Evolutionary conservation across 495 filamentous ascomycete genomes (phyloP).

Genomic region (Aspergillus olivimuriae): DNA sequence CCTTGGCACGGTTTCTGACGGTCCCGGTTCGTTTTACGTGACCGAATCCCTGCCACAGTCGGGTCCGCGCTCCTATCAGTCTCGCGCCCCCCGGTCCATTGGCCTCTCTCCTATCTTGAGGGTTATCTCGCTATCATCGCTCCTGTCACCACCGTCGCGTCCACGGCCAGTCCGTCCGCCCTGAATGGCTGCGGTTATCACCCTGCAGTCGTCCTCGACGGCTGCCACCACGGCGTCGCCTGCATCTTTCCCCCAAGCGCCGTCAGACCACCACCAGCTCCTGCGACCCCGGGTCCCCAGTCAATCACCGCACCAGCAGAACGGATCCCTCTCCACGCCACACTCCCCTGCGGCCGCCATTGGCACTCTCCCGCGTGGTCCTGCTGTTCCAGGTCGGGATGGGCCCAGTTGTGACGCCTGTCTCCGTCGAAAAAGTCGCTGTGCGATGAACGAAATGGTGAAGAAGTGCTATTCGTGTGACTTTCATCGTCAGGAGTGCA

Average conservation of each 20-base stretch:
- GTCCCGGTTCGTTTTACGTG: slow-evolving; percentile 16
- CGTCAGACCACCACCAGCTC: slow-evolving; percentile 19
- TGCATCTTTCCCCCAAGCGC: slow-evolving; percentile 22
- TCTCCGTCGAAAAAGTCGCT: slow-evolving; percentile 76
- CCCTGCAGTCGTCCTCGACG: slow-evolving; percentile 37
- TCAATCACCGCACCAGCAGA: slow-evolving; percentile 5
- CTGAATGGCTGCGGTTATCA: slow-evolving; percentile 41
- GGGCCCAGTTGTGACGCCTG: slow-evolving; percentile 70
- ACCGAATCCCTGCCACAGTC: slow-evolving; percentile 10
- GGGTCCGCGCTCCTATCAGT: slow-evolving; percentile 11
- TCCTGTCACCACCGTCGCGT: slow-evolving; percentile 1
- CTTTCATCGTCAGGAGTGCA: slow-evolving; percentile 50
- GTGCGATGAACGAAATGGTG: slow-evolving; percentile 68
- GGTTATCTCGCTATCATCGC: background rate
- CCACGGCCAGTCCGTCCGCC: too few relatives aligned
- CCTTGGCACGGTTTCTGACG: slow-evolving; percentile 10
- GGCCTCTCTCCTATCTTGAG: slow-evolving; percentile 3
- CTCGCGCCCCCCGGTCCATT: background rate
- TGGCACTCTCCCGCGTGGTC: slow-evolving; percentile 20
- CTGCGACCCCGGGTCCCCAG: slow-evolving; percentile 22
- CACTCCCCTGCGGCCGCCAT: slow-evolving; percentile 20
- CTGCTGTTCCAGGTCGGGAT: slow-evolving; percentile 33
- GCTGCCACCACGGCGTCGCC: slow-evolving; percentile 16
- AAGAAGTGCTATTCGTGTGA: slow-evolving; percentile 49
- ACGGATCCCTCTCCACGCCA: slow-evolving; percentile 21